Conservation (phyloP, 495 filamentous ascomycete genomes). For the Amorphotheca resinae region DNA sequence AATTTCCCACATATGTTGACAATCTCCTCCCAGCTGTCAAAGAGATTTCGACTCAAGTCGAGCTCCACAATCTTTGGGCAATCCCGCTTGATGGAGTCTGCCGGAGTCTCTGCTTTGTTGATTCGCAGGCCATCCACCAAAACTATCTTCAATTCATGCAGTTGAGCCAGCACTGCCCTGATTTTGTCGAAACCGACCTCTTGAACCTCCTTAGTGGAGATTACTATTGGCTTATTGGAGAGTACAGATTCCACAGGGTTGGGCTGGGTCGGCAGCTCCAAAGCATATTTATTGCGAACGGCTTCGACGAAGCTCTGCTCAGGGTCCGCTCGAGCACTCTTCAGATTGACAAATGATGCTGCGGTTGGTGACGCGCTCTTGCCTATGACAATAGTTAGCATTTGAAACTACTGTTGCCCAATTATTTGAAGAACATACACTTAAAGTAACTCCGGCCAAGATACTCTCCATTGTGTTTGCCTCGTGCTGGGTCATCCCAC, state of each 20-base stretch:
- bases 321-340: slow-evolving; percentile 46
- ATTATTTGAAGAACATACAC: slow-evolving; percentile 38
- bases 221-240: slow-evolving; percentile 36
- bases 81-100: slow-evolving; percentile 29
- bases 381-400: slow-evolving; percentile 33
- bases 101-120: slow-evolving; percentile 27
- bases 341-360: slow-evolving; percentile 78
- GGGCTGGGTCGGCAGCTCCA: slow-evolving; percentile 29
- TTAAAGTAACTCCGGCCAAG: slow-evolving; percentile 70
- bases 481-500: slow-evolving; percentile 79
- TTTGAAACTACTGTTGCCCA: neutral
- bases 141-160: slow-evolving; percentile 67
- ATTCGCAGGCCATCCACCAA: slow-evolving; percentile 67
- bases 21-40: slow-evolving; percentile 53
- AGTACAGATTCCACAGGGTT: slow-evolving; percentile 7
- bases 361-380: slow-evolving; percentile 50
- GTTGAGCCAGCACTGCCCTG: slow-evolving; percentile 57
- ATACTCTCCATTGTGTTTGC: slow-evolving; percentile 82
- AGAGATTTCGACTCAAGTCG: slow-evolving; percentile 76
- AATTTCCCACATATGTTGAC: slow-evolving; percentile 57
- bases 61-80: slow-evolving; percentile 64
- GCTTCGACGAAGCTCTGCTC: slow-evolving; percentile 66
- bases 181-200: slow-evolving; percentile 97
- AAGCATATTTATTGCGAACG: slow-evolving; percentile 69
- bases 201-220: slow-evolving; percentile 87